These are phyloP conservation scores for Beauveria varroae DNA, from an alignment of 2,329 filamentous ascomycete species.

Conservation along the genomic window DNA sequence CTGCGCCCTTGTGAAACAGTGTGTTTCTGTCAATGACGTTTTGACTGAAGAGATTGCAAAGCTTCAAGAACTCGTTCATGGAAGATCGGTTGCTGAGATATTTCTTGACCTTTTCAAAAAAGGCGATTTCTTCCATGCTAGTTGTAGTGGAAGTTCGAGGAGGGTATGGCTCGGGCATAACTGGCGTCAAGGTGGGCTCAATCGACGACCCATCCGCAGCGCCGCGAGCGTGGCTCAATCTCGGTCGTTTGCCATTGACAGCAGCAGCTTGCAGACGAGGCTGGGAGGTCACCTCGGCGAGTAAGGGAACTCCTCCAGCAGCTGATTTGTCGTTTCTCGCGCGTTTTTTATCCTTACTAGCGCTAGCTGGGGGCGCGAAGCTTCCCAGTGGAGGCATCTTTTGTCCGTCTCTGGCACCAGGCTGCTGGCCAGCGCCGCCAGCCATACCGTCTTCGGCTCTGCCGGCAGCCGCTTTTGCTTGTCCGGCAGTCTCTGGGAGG, in stretches of 20 bases:
- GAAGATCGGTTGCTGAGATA: constrained; percentile 85
- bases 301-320: constrained; percentile 39
- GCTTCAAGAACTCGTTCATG: constrained; percentile 93
- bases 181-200: constrained; percentile 81
- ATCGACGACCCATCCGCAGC: constrained; percentile 54
- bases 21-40: constrained; percentile 83
- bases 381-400: constrained; percentile 92
- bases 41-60: constrained; percentile 91
- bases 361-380: constrained; percentile 75
- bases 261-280: constrained; percentile 24
- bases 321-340: constrained; percentile 52
- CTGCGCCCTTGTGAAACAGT: constrained; percentile 71
- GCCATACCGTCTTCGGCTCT: constrained; percentile 53
- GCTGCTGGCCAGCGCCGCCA: constrained; percentile 34
- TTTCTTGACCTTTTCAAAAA: constrained; percentile 97
- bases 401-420: constrained; percentile 50
- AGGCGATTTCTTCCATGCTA: constrained; percentile 76
- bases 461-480: constrained; percentile 42
- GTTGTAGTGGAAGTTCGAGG: constrained; percentile 68
- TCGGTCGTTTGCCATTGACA: constrained; percentile 56
- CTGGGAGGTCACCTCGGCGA: constrained; percentile 35
- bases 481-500: constrained; percentile 70
- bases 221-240: constrained; percentile 62
- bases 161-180: constrained; percentile 78
- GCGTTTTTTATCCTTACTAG: constrained; percentile 88